These are phyloP conservation scores for Mariannaea elegans DNA, from an alignment of 2,329 filamentous ascomycete species.

Conservation along the genomic window DNA sequence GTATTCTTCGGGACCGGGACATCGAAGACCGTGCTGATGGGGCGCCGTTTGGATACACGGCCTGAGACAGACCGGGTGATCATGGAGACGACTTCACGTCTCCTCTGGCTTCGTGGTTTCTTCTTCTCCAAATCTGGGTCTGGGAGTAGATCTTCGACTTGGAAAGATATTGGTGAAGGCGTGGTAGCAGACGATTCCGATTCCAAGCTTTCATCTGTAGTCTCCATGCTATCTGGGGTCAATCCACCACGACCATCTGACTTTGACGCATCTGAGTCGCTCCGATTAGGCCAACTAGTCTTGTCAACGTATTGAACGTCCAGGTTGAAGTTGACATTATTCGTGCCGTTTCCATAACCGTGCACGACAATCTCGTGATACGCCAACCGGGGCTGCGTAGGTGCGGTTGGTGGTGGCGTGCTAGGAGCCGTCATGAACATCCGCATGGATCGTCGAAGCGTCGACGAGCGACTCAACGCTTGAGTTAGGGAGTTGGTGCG, in stretches of 20 bases:
- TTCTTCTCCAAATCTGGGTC: slow-evolving; percentile 25
- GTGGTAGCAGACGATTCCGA: slow-evolving; percentile 31
- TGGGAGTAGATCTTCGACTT: slow-evolving; percentile 16
- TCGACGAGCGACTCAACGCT: slow-evolving; percentile 44
- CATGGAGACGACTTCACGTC: slow-evolving; percentile 41
- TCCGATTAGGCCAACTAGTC: slow-evolving; percentile 31
- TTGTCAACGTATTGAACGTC: slow-evolving; percentile 15
- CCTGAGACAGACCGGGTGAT: slow-evolving; percentile 38
- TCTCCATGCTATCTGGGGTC: slow-evolving; percentile 40
- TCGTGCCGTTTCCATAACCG: slow-evolving; percentile 64
- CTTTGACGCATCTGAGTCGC: slow-evolving; percentile 42
- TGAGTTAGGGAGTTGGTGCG: slow-evolving; percentile 44
- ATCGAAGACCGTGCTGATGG: slow-evolving; percentile 40
- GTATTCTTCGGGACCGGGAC: slow-evolving; percentile 38
- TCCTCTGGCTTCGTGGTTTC: slow-evolving; percentile 40
- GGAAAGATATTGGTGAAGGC: slow-evolving; percentile 28
- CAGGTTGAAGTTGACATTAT: slow-evolving; percentile 44
- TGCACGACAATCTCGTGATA: slow-evolving; percentile 63
- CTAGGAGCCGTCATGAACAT: slow-evolving; percentile 39
- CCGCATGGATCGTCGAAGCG: slow-evolving; percentile 46
- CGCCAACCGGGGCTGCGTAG: slow-evolving; percentile 29
- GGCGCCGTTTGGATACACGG: slow-evolving; percentile 37
- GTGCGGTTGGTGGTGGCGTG: slow-evolving; percentile 23
- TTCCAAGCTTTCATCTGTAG: slow-evolving; percentile 40
- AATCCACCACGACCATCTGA: slow-evolving; percentile 24